Evolutionary conservation across 1,284 basidiomycete species (phyloP), one percentile per base, ranked within the genome.

Genomic region (Thecaphora frezii): DNA sequence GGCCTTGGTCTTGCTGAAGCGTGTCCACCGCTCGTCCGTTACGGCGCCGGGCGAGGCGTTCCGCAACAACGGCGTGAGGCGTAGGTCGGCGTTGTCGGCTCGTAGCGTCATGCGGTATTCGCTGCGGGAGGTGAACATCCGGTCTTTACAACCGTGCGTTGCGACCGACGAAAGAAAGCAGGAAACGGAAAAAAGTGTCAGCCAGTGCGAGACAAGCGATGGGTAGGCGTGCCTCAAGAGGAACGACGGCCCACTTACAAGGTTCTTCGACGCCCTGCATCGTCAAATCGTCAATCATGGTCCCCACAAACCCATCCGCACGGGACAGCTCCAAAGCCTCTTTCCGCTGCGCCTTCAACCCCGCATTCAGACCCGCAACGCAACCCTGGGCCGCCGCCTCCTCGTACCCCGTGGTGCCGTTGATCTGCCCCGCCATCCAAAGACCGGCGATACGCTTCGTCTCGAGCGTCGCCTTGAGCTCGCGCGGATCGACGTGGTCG

Each of bases 61-160:
- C 85, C 59, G 58, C 24, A 63, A 25, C 0, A 58, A 46, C 37
- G 54, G 44, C 0, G 91, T 93, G 50, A 94, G 80, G 33, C 91
- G 84, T 50, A 86, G 50, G 80, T 93, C 91, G 1, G 91, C 91
- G 64, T 94, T 93, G 80, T 94, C 91, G 47, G 89, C 87, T 43
- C 91, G 83, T 41, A 93, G 83, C 0, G 88, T 87, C 84, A 94
- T 87, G 25, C 91, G 85, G 74, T 91, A 94, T 73, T 94, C 91
- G 30, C 89, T 90, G 43, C 91, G 84, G 21, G 89, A 89, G 0
- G 91, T 93, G 77, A 93, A 93, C 90, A 93, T 93, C 36, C 91
- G 88, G 71, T 93, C 89, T 91, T 63, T 7, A 23, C 28, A 28
- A 28, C 7, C 28, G 13, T 5, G 28, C 13, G 7, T 25, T 16